phyloP scores from a whole-genome alignment of 179 eudicot genomes.

The Spinacia oleracea region DNA sequence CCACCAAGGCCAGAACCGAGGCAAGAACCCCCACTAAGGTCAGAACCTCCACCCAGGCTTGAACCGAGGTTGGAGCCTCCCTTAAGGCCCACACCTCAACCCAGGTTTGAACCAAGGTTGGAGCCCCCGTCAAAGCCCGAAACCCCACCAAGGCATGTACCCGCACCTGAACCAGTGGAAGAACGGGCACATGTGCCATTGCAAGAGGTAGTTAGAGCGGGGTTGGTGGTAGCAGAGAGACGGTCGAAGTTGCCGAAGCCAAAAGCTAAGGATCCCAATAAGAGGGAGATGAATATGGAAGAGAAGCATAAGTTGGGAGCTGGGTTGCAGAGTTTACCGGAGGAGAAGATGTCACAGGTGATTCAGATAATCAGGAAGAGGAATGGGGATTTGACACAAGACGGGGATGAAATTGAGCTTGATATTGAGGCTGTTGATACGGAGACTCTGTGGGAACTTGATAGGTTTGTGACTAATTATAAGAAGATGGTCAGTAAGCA shows the following conservation, averaged over 20 bases:
- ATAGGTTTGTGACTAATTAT: conserved; percentile 79
- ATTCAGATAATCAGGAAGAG: conserved; percentile 73
- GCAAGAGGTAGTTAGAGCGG: conserved; percentile 30
- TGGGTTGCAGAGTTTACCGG: conserved; percentile 74
- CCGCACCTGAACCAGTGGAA: background rate
- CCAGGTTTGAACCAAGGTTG: background rate
- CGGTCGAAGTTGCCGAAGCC: conserved; percentile 71
- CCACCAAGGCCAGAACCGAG: conserved; percentile 25
- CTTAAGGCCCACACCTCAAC: background rate
- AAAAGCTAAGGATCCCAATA: conserved; percentile 68
- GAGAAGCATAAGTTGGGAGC: conserved; percentile 78
- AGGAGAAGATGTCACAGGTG: conserved; percentile 81
- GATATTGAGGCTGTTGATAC: conserved; percentile 85
- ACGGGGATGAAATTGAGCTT: conserved; percentile 90
- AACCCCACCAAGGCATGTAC: background rate
- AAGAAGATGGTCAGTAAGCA: conserved; percentile 80
- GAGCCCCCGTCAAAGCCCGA: background rate
- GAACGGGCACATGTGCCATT: conserved; percentile 12
- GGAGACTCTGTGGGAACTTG: conserved; percentile 93
- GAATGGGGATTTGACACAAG: conserved; percentile 59
- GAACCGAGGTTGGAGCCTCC: conserved; percentile 26
- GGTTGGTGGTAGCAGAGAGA: conserved; percentile 36
- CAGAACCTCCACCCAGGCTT: conserved; percentile 19
- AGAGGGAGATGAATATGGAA: conserved; percentile 73
- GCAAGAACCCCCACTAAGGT: conserved; percentile 9